Base-by-base conservation (phyloP, 768 basidiomycete species). In the Lactarius sanguifluus region DNA sequence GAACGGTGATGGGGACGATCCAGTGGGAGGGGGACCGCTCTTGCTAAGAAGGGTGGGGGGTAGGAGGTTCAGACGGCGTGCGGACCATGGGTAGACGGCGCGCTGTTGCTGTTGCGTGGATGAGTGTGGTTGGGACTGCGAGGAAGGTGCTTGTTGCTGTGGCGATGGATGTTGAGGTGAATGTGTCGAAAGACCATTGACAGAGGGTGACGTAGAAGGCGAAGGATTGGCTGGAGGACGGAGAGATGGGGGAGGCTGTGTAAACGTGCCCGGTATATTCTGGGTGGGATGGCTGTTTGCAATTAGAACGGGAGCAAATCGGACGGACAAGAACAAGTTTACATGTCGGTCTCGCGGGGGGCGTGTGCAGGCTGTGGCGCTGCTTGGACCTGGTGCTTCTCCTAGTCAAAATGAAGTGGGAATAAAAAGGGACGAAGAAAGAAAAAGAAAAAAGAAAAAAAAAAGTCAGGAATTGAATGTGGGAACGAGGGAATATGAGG, bases 1-100 rank as follows among this genome's bases (percentile, higher is more conserved):
- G 77, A 98, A 98, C 0, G 96, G 96, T 1, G 89, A 88, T 0
- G 92, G 89, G 0, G 93, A 94, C 2, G 88, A 86, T 1, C 85
- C 79, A 0, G 84, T 85, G 10, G 89, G 83, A n/a, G 85, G 83
- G 0, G 80, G 81, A 60, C 85, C 78, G 55, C 85, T 88, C 15
- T 88, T 90, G 59, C 81, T 80, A 58, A 91, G 78, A 23, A 85
- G 76, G 15, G 85, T 78, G 1, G 91, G 90, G 3, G 92, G 88
- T 0, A 86, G 83, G 25, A 94, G 83, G 38, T 78, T 74, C 62
- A 95, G 84, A 8, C 89, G 86, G 15, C 89, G 87, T 55, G 89
- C 85, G 13, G 91, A 85, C 93, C 93, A 96, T 18, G 93, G 93
- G 74, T 87, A 95, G 34, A 87, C 83, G 23, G 87, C 86, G 18